These are phyloP conservation scores for Trichosanthes truncata DNA, from an alignment of 306 rosid species.

Conservation along the genomic window DNA sequence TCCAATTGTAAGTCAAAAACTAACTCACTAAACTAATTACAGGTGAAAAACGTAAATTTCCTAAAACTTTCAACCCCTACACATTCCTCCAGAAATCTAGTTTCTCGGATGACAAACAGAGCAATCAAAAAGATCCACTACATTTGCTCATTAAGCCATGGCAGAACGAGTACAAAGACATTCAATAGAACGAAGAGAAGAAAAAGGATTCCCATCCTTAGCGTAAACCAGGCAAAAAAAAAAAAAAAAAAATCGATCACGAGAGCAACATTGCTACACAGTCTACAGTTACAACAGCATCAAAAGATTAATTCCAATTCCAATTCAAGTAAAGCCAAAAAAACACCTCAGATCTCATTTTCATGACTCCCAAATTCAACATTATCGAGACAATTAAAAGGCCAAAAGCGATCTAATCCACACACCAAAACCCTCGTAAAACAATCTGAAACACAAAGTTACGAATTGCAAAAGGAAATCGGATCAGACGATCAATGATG, in stretches of 20 bases:
- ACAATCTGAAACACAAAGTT: not conserved
- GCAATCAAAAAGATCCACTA: not conserved
- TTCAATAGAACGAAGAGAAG: not conserved
- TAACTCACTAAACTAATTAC: not conserved
- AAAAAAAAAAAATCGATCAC: not conserved
- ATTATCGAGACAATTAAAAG: not conserved
- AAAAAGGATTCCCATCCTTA: not conserved
- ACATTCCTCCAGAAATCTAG: not conserved
- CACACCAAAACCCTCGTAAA: not conserved
- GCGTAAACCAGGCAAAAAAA: not conserved
- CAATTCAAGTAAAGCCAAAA: not conserved
- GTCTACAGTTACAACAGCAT: not conserved
- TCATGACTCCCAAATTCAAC: not conserved
- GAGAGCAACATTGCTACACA: not conserved
- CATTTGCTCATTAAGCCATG: not conserved
- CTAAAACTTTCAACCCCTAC: not conserved
- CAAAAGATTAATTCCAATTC: not conserved
- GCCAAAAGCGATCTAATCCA: not conserved
- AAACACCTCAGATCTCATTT: not conserved
- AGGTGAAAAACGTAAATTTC: not conserved
- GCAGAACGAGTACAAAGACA: not conserved
- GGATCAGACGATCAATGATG: not conserved
- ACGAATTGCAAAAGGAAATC: not conserved
- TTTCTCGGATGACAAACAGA: not conserved
- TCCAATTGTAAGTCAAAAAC: not conserved